Evolutionary conservation across 2,329 filamentous ascomycete species (phyloP).

Genomic region (Lojkania enalia): DNA sequence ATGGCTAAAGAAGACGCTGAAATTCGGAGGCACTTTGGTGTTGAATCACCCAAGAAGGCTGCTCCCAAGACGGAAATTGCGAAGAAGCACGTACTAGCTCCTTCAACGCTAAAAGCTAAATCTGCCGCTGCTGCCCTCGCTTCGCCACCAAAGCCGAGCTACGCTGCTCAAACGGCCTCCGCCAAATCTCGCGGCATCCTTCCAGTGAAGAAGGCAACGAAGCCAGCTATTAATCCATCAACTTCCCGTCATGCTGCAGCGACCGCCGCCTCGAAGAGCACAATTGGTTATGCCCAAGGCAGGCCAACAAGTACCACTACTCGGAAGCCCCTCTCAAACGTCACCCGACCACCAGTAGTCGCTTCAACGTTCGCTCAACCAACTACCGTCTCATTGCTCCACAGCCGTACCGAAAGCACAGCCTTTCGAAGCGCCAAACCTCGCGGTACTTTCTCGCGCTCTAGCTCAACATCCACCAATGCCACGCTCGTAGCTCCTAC

Average conservation of each 20-base stretch:
- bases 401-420: constrained; percentile 19
- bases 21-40: constrained; percentile 43
- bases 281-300: constrained; percentile 83
- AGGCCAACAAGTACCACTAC: constrained; percentile 54
- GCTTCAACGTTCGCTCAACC: constrained; percentile 22
- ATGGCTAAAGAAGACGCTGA: constrained; percentile 56
- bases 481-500: constrained; percentile 31
- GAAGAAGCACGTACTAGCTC: constrained; percentile 36
- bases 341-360: constrained; percentile 37
- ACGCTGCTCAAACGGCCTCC: constrained; percentile 44
- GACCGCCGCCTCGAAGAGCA: constrained; percentile 72
- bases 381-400: constrained; percentile 13
- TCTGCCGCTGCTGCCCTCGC: constrained; percentile 51
- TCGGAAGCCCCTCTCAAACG: constrained; percentile 43
- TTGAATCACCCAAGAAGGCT: constrained; percentile 33
- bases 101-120: constrained; percentile 58
- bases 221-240: constrained; percentile 50
- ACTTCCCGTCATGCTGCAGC: constrained; percentile 63
- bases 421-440: constrained; percentile 18
- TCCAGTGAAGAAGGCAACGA: constrained; percentile 46
- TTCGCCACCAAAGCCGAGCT: constrained; percentile 38
- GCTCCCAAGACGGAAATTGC: constrained; percentile 20
- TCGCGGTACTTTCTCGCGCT: constrained; percentile 33
- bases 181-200: constrained; percentile 46
- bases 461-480: constrained; percentile 37